Evolutionary conservation across 305 asterid species (phyloP).

Genomic region (Fraxinus paxiana): DNA sequence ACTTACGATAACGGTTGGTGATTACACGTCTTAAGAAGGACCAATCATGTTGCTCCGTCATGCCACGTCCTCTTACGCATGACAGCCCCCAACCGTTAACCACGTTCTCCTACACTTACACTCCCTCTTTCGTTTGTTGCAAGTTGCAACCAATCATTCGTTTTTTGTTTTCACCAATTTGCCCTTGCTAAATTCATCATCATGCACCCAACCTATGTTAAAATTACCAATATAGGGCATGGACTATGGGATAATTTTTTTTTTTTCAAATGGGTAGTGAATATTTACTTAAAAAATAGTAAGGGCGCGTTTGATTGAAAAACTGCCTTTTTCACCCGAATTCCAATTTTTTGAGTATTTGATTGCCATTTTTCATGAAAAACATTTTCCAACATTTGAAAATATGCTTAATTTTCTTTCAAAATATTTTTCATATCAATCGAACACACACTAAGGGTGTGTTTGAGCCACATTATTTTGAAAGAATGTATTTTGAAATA

Average conservation of each 20-base stretch:
- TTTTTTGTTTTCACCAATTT: constrained; percentile 18
- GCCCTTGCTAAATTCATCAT: constrained; percentile 20
- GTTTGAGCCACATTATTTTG: no score
- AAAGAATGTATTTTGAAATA: no score
- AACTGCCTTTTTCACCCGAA: no score
- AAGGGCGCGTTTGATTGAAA: no score
- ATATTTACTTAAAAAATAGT: background rate
- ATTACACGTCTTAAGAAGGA: constrained; percentile 34
- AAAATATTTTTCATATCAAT: no score
- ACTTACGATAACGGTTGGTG: constrained; percentile 52
- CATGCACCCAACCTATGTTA: background rate
- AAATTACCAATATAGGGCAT: background rate
- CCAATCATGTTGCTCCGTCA: constrained; percentile 55
- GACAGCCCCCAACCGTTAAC: constrained; percentile 30
- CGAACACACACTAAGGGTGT: no score
- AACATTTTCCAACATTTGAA: no score
- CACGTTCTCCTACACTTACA: constrained; percentile 54
- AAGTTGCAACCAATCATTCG: constrained; percentile 18
- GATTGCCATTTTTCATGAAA: no score
- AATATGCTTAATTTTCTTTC: no score
- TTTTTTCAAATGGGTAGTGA: background rate
- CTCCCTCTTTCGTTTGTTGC: background rate
- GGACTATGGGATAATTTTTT: background rate
- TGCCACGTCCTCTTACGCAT: constrained; percentile 50
- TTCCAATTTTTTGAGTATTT: no score